Evolutionary conservation across 345 rosid genomes (phyloP).

Genomic region (Linum tenue): DNA sequence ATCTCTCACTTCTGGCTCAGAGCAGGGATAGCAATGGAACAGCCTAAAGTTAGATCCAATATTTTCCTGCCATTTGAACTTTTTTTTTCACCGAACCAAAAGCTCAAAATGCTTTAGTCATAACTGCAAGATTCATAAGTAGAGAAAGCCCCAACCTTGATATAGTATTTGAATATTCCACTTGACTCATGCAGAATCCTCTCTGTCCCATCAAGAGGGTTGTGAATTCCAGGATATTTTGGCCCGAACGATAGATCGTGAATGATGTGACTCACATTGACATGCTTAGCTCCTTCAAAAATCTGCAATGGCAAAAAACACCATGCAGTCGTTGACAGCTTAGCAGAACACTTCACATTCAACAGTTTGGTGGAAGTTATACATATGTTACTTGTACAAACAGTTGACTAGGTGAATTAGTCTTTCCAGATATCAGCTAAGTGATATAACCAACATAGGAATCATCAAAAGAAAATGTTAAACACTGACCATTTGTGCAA

Average conservation of each 20-base stretch:
- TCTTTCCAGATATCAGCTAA: too few relatives aligned
- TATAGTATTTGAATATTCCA: conserved; percentile 92
- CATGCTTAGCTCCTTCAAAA: conserved; percentile 74
- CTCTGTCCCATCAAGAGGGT: conserved; percentile 79
- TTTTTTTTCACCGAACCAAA: background rate
- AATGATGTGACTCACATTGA: conserved; percentile 82
- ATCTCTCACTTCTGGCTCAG: too few relatives aligned
- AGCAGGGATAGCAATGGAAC: too few relatives aligned
- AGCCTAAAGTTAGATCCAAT: background rate
- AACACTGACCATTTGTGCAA: conserved; percentile 80
- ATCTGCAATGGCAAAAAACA: conserved; percentile 41
- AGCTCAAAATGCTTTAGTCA: background rate
- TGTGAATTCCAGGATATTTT: conserved; percentile 88
- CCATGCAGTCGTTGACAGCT: background rate
- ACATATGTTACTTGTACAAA: background rate
- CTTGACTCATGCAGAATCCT: conserved; percentile 62
- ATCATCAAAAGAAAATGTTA: background rate
- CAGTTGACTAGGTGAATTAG: background rate
- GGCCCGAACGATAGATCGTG: conserved; percentile 94
- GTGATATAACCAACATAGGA: background rate
- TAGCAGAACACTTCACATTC: background rate
- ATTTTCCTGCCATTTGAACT: background rate
- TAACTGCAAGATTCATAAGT: background rate
- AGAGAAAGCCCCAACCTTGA: conserved; percentile 48
- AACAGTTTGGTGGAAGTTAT: too few relatives aligned